phyloP scores from a whole-genome alignment of 805 yeast genomes.

The Millerozyma acaciae region DNA sequence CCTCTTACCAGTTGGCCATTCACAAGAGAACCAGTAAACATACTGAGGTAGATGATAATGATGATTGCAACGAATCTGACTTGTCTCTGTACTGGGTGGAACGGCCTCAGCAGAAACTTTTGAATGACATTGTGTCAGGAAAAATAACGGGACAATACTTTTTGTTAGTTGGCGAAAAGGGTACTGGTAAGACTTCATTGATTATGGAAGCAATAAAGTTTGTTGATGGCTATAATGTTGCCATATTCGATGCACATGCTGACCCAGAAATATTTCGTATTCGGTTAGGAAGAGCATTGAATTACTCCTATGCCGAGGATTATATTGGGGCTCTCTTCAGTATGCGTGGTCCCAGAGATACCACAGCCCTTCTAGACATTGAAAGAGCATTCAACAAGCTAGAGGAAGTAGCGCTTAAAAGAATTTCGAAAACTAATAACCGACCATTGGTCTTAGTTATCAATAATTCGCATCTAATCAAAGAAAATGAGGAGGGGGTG shows the following conservation, averaged over 20 bases:
- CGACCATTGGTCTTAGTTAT: slow-evolving; percentile 67
- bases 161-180: slow-evolving; percentile 76
- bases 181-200: slow-evolving; percentile 80
- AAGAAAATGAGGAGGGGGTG: slow-evolving; percentile 70
- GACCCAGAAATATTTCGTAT: slow-evolving; percentile 81
- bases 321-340: slow-evolving; percentile 79
- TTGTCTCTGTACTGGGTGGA: slow-evolving; percentile 53
- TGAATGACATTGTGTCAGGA: slow-evolving; percentile 67
- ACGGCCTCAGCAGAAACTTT: slow-evolving; percentile 59
- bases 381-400: slow-evolving; percentile 77
- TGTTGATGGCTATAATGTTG: slow-evolving; percentile 59
- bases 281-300: slow-evolving; percentile 69
- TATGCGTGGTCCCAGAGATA: slow-evolving; percentile 79
- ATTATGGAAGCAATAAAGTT: slow-evolving; percentile 66
- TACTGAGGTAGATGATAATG: slow-evolving; percentile 12
- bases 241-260: slow-evolving; percentile 76
- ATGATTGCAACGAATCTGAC: slow-evolving; percentile 21
- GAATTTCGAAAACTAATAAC: slow-evolving; percentile 34
- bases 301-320: slow-evolving; percentile 73
- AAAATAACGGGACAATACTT: slow-evolving; percentile 64
- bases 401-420: slow-evolving; percentile 63
- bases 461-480: slow-evolving; percentile 70
- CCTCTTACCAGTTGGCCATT: slow-evolving; percentile 56
- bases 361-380: slow-evolving; percentile 75
- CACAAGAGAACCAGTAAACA: slow-evolving; percentile 42